A percentile compares a stretch with the other conserved stretches of the same genome.
Conservation (phyloP, 1,284 basidiomycete species). For the Peniophora sp. region DNA sequence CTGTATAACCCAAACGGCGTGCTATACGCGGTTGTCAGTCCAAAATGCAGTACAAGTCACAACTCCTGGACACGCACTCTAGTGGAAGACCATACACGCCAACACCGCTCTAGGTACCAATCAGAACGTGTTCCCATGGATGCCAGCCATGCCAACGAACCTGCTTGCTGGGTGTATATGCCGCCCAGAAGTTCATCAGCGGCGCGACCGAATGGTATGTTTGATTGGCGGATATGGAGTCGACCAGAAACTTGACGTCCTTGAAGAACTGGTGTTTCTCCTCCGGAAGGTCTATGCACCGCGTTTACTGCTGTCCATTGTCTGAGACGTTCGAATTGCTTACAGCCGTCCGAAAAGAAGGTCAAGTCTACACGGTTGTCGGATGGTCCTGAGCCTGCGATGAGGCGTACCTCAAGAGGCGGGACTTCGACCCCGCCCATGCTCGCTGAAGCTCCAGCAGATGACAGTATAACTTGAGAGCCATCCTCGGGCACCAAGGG, state of each 20-base stretch:
- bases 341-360: conserved; percentile 82
- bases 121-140: background rate
- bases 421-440: background rate
- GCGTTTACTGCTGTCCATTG: background rate
- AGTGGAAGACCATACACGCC: conserved; percentile 64
- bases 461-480: no score
- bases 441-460: background rate
- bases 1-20: conserved; percentile 76
- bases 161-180: conserved; percentile 68
- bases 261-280: conserved; percentile 63
- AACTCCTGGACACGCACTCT: conserved; percentile 34
- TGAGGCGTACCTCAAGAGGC: conserved; percentile 45
- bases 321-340: conserved; percentile 21
- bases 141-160: conserved; percentile 23
- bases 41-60: background rate
- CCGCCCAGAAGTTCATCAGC: conserved; percentile 77
- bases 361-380: conserved; percentile 67
- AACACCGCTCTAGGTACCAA: conserved; percentile 55
- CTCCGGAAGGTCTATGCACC: conserved; percentile 41
- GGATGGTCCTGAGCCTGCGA: conserved; percentile 56
- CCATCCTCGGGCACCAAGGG: background rate
- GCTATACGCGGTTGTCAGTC: conserved; percentile 24
- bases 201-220: conserved; percentile 73
- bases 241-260: conserved; percentile 60
- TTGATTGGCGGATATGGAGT: conserved; percentile 65